phyloP scores from a whole-genome alignment of 148 eudicot species.

The Suaeda aralocaspica region DNA sequence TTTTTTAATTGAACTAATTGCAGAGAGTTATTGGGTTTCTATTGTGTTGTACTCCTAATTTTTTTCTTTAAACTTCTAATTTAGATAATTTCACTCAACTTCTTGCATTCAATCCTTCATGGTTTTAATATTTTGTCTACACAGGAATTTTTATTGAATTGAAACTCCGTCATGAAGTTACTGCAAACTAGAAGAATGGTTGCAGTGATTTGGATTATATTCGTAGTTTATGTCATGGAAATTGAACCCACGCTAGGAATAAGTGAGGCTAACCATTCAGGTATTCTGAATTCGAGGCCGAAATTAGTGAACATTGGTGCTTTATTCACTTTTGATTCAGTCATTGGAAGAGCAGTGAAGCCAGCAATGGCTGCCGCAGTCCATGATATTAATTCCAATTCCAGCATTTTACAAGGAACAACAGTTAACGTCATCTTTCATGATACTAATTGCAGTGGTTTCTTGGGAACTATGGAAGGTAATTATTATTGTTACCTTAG shows the following conservation, averaged over 20 bases:
- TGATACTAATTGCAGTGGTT: conserved; percentile 80
- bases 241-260: background rate
- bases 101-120: no score
- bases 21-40: background rate
- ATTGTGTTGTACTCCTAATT: no score
- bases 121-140: no score
- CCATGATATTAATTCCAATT: conserved; percentile 60
- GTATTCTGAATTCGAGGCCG: conserved; percentile 26
- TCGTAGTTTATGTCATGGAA: background rate
- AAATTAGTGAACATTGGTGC: conserved; percentile 63
- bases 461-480: conserved; percentile 79
- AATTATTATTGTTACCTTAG: background rate
- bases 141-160: no score
- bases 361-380: conserved; percentile 63
- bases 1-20: background rate
- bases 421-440: conserved; percentile 44
- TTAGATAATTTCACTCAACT: no score
- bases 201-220: background rate
- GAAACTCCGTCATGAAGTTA: background rate
- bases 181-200: background rate
- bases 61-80: no score
- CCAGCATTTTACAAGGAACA: conserved; percentile 46
- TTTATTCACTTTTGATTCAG: conserved; percentile 56
- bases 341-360: conserved; percentile 62
- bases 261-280: background rate